Percentiles rank a stretch among this genome's conserved stretches.
Conservation (phyloP, 305 asterid genomes). For the Fraxinus albicans region DNA sequence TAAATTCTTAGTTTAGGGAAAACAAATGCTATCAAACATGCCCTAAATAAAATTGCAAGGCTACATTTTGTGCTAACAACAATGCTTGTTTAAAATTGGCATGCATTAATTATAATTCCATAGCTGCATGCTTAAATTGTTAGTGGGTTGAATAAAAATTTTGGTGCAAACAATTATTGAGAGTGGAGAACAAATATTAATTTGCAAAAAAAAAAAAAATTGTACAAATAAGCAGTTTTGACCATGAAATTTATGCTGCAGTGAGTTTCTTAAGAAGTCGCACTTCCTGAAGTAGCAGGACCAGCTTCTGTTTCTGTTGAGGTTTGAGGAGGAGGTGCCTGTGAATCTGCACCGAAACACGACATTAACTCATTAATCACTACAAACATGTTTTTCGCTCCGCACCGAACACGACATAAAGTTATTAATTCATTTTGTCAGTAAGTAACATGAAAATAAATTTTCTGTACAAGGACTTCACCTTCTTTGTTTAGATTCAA, state of each 20-base stretch:
- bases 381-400: too few relatives aligned
- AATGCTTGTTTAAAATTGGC: neutral
- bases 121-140: conserved; percentile 4
- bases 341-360: conserved; percentile 40
- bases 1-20: too few relatives aligned
- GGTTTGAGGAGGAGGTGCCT: conserved; percentile 48
- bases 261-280: conserved; percentile 43
- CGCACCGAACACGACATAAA: too few relatives aligned
- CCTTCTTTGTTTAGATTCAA: neutral
- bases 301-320: conserved; percentile 62
- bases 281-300: conserved; percentile 51
- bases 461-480: neutral
- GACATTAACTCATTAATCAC: neutral
- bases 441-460: neutral
- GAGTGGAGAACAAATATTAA: conserved; percentile 24
- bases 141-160: neutral
- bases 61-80: neutral
- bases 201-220: conserved; percentile 14
- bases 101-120: neutral
- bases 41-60: neutral
- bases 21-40: too few relatives aligned
- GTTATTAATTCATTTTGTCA: neutral
- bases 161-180: neutral
- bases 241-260: conserved; percentile 1
- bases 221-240: conserved; percentile 25